Evolutionary conservation across 192 early-diverging fungal species (phyloP).

Genomic region (Thamnidium elegans): DNA sequence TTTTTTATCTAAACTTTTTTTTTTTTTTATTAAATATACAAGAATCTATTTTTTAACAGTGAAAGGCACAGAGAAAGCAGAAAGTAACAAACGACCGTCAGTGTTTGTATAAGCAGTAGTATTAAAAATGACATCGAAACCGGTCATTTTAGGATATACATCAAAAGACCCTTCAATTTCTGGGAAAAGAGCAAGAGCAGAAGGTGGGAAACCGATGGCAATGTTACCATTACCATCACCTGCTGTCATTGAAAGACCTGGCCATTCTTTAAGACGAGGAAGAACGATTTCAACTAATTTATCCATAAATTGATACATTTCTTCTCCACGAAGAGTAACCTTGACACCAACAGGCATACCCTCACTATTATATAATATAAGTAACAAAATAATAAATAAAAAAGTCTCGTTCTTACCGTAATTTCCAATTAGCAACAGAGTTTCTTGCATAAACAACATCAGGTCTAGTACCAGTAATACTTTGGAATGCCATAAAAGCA

Average conservation of each 20-base stretch:
- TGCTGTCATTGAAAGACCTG: slow-evolving; percentile 66
- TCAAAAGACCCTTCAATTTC: slow-evolving; percentile 97
- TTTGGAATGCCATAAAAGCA: slow-evolving; percentile 88
- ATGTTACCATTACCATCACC: slow-evolving; percentile 84
- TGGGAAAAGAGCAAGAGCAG: slow-evolving; percentile 88
- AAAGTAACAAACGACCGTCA: slow-evolving; percentile 77
- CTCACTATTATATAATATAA: slow-evolving; percentile 21
- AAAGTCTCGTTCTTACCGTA: slow-evolving; percentile 62
- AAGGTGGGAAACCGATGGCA: slow-evolving; percentile 78
- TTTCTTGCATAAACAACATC: slow-evolving; percentile 78
- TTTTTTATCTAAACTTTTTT: too few species aligned
- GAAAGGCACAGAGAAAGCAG: slow-evolving; percentile 89
- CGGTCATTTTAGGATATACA: slow-evolving; percentile 85
- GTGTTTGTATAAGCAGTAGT: slow-evolving; percentile 79
- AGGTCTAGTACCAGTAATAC: slow-evolving; percentile 78
- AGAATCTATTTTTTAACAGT: slow-evolving; percentile 4
- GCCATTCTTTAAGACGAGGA: slow-evolving; percentile 91
- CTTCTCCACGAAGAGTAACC: slow-evolving; percentile 74
- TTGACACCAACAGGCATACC: slow-evolving; percentile 88
- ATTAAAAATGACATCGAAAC: slow-evolving; percentile 81
- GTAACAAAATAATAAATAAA: background rate
- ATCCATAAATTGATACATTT: slow-evolving; percentile 94
- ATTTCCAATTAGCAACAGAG: slow-evolving; percentile 79
- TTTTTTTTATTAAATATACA: too few species aligned
- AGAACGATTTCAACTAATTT: slow-evolving; percentile 93